Percentiles rank a stretch among this genome's conserved stretches.
Conservation (phyloP, 208 protist genomes). For the Leptomonas seymouri region DNA sequence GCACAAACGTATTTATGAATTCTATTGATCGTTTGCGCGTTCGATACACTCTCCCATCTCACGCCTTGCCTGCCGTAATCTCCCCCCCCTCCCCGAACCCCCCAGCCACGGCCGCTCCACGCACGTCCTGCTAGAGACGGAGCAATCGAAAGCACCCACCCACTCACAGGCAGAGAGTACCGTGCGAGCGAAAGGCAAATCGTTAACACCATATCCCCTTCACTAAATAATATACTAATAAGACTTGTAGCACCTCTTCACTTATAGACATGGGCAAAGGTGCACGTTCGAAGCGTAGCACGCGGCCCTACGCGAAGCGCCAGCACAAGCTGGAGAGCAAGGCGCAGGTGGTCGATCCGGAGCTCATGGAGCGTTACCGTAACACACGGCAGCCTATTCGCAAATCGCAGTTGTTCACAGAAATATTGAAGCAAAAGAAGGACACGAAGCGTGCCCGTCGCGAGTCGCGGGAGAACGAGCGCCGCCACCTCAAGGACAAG, state of each 20-base stretch:
- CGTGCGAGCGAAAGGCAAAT: no score
- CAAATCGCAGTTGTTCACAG: conserved; percentile 86
- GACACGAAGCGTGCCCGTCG: conserved; percentile 87
- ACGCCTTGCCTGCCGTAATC: no score
- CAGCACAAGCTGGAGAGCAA: conserved; percentile 48
- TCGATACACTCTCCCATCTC: no score
- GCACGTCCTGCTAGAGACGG: no score
- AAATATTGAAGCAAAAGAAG: conserved; percentile 90
- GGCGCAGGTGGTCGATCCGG: conserved; percentile 70
- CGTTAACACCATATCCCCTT: not conserved
- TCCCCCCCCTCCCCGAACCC: no score
- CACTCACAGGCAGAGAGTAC: no score
- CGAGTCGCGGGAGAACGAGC: conserved; percentile 78
- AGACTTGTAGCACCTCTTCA: not conserved
- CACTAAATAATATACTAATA: not conserved
- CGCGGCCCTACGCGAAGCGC: conserved; percentile 33
- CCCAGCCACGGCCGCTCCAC: no score
- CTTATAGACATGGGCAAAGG: conserved; percentile 66
- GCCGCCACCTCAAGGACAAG: conserved; percentile 68
- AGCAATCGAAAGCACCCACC: no score
- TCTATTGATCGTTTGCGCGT: no score
- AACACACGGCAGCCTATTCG: conserved; percentile 82
- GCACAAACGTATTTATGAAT: no score
- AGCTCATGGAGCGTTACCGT: conserved; percentile 80
- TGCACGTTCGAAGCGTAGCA: conserved; percentile 75